Evolutionary conservation across 164 flowering plant genomes (phyloP).

Genomic region (Akebia trifoliata): DNA sequence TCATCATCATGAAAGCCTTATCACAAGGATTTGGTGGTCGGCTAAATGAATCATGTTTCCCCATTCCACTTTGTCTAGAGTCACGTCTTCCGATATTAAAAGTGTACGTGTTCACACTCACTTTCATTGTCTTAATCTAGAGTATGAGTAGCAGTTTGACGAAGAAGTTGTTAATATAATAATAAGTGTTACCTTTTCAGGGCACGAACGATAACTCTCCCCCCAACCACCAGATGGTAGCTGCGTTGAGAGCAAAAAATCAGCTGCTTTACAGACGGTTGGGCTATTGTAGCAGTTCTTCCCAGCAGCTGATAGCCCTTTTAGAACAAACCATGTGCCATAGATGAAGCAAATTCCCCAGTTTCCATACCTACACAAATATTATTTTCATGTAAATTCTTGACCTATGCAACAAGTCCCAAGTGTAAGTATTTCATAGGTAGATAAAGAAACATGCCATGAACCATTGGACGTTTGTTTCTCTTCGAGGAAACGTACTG

Average conservation of each 20-base stretch:
- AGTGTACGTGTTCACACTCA: no score
- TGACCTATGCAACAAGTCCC: no score
- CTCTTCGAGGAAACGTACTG: conserved; percentile 45
- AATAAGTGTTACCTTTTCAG: conserved; percentile 31
- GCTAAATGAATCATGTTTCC: no score
- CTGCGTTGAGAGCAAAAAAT: conserved; percentile 46
- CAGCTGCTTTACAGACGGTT: conserved; percentile 35
- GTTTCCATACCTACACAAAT: conserved; percentile 43
- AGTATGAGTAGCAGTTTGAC: no score
- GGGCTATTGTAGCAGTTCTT: conserved; percentile 31
- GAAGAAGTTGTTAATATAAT: not conserved
- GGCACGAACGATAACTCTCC: conserved; percentile 52
- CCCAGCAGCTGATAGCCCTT: conserved; percentile 39
- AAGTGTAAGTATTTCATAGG: no score
- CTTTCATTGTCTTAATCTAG: no score
- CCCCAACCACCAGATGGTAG: conserved; percentile 58
- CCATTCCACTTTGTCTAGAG: no score
- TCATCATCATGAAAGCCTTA: no score
- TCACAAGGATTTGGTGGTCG: no score
- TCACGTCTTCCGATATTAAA: no score
- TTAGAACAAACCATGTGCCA: conserved; percentile 53
- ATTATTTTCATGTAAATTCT: no score
- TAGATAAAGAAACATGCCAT: no score
- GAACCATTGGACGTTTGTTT: conserved; percentile 87
- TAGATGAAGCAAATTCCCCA: conserved; percentile 68